Conservation (phyloP, 176 grass and related monocot species). For the Alopecurus myosuroides region DNA sequence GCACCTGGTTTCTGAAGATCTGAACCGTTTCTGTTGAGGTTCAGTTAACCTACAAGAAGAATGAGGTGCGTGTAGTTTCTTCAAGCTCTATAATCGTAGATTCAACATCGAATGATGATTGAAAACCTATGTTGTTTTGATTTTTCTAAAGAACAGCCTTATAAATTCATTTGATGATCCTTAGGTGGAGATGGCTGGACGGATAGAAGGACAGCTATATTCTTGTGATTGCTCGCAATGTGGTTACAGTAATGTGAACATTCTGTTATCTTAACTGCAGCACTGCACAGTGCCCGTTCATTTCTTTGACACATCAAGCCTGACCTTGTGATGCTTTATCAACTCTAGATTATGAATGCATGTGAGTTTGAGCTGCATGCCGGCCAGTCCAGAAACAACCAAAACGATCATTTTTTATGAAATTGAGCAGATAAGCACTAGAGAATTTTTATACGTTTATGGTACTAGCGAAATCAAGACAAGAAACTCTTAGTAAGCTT, state of each 20-base stretch:
- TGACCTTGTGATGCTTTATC: slow-evolving; percentile 13
- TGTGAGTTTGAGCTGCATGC: slow-evolving; percentile 55
- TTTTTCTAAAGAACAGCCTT: neutral
- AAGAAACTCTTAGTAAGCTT: too few species aligned
- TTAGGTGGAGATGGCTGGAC: slow-evolving; percentile 50
- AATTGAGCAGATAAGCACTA: too few species aligned
- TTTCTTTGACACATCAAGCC: neutral
- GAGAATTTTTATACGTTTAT: too few species aligned
- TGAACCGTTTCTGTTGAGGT: too few species aligned
- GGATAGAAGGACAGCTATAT: slow-evolving; percentile 48
- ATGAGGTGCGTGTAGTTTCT: slow-evolving; percentile 41
- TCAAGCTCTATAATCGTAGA: slow-evolving; percentile 15
- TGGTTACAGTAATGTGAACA: slow-evolving; percentile 46
- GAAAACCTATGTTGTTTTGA: neutral
- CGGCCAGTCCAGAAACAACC: slow-evolving; percentile 48
- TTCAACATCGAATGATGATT: slow-evolving; percentile 21
- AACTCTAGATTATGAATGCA: slow-evolving; percentile 56
- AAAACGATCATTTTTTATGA: slow-evolving; percentile 48
- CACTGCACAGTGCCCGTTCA: neutral
- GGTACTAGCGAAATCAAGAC: too few species aligned
- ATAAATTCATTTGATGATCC: slow-evolving; percentile 11
- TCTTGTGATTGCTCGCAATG: slow-evolving; percentile 57
- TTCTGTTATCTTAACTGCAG: slow-evolving; percentile 19
- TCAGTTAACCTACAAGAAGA: slow-evolving; percentile 59
- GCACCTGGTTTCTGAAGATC: too few species aligned